These are phyloP conservation scores for Colletotrichum plurivorum DNA, from an alignment of 2,329 filamentous ascomycete species.

Conservation along the genomic window DNA sequence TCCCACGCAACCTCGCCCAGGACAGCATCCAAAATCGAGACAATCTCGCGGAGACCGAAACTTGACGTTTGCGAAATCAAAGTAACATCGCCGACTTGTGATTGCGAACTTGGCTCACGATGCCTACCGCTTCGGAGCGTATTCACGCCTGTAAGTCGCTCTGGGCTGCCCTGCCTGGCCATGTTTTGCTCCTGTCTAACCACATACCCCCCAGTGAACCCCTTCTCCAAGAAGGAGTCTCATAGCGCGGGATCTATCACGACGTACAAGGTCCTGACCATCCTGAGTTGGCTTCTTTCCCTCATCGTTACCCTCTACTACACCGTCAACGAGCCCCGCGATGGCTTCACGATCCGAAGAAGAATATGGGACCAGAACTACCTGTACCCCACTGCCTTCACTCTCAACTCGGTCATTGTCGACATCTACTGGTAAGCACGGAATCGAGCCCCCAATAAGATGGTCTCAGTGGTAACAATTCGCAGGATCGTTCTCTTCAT, in stretches of 20 bases:
- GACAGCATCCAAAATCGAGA: constrained; percentile 4
- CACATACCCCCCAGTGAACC: constrained; percentile 71
- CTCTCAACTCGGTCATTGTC: constrained; percentile 75
- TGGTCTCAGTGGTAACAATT: constrained; percentile 9
- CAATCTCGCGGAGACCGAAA: background rate
- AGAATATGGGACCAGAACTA: constrained; percentile 84
- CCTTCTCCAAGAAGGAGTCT: constrained; percentile 79
- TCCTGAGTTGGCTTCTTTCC: constrained; percentile 81
- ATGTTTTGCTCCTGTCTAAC: background rate
- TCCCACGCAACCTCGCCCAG: background rate
- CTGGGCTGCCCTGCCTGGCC: too few species aligned
- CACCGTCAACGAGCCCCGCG: constrained; percentile 73
- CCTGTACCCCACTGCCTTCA: constrained; percentile 78
- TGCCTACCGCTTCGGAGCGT: constrained; percentile 38
- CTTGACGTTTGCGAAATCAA: background rate
- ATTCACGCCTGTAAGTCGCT: constrained; percentile 35
- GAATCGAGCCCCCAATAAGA: background rate
- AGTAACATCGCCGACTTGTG: background rate
- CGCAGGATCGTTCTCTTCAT: constrained; percentile 79
- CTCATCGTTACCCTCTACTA: constrained; percentile 83
- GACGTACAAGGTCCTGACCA: constrained; percentile 82
- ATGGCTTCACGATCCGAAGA: constrained; percentile 70
- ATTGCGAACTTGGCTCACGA: constrained; percentile 15
- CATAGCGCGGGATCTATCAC: constrained; percentile 74
- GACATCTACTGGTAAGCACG: constrained; percentile 80